A percentile compares a stretch with the other conserved stretches of the same genome.
These are phyloP conservation scores for Sporothrix inflata DNA, from an alignment of 2,329 filamentous ascomycete genomes.

Conservation along the genomic window DNA sequence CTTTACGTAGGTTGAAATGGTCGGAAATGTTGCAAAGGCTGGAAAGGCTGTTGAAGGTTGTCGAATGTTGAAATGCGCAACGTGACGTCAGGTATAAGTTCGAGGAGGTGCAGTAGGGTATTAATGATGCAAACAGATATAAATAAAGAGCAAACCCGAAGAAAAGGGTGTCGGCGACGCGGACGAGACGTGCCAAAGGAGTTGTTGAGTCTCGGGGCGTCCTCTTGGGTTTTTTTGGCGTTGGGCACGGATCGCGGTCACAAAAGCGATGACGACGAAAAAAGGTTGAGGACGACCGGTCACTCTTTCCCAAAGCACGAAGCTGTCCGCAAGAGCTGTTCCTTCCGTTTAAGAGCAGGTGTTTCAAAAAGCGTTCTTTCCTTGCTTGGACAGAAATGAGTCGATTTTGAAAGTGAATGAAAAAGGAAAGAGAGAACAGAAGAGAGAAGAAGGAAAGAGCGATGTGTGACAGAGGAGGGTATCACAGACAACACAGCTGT, in stretches of 20 bases:
- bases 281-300: background rate
- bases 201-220: background rate
- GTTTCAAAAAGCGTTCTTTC: background rate
- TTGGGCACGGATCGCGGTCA: background rate
- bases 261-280: conserved; percentile 1
- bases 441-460: background rate
- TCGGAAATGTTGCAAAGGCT: background rate
- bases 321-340: background rate
- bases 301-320: background rate
- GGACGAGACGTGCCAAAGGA: background rate
- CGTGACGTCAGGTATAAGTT: background rate
- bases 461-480: background rate
- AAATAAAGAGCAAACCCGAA: background rate
- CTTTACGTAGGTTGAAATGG: background rate
- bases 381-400: background rate
- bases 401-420: background rate
- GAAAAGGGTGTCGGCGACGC: background rate
- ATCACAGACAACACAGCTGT: background rate
- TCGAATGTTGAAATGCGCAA: background rate
- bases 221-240: background rate
- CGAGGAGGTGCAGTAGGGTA: background rate
- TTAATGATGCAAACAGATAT: background rate
- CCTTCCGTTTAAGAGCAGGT: background rate
- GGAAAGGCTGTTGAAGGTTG: background rate
- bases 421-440: background rate